These are phyloP conservation scores for Saccharomyces hybrid DNA, from an alignment of 1,139 yeast species.

Conservation along the genomic window DNA sequence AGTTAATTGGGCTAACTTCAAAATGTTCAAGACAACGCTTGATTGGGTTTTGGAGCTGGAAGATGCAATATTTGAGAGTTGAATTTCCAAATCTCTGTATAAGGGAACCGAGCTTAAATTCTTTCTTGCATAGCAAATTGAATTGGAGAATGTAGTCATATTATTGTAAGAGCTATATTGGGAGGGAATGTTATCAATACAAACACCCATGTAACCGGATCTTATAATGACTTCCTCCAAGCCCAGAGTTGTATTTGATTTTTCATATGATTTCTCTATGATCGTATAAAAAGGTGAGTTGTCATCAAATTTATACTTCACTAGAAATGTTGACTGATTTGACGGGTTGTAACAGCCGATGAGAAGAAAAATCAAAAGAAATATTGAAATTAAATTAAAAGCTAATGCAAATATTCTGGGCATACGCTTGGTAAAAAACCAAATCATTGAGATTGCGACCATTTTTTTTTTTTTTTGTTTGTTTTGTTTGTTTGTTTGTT, in stretches of 20 bases:
- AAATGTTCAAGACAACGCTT: conserved; percentile 18
- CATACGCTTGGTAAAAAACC: conserved; percentile 22
- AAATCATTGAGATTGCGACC: conserved; percentile 14
- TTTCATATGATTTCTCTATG: conserved; percentile 20
- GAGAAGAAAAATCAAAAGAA: conserved; percentile 25
- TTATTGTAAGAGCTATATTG: conserved; percentile 11
- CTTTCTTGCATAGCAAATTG: conserved; percentile 25
- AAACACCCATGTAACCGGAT: conserved; percentile 30
- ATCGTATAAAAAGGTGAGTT: conserved; percentile 24
- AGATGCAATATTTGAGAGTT: conserved; percentile 18
- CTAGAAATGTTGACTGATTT: conserved; percentile 24
- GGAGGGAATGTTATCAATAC: conserved; percentile 26
- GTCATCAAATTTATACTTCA: conserved; percentile 21
- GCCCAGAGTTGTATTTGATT: conserved; percentile 14
- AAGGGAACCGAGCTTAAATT: conserved; percentile 17
- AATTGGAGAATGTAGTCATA: conserved; percentile 4
- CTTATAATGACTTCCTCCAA: conserved; percentile 23
- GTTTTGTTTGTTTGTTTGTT: conserved; percentile 1
- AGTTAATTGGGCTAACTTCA: conserved; percentile 25
- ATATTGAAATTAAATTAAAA: conserved; percentile 24
- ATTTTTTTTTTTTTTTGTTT: conserved; percentile 4
- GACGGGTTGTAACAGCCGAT: conserved; percentile 25
- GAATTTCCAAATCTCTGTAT: conserved; percentile 22
- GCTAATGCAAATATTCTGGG: conserved; percentile 25
- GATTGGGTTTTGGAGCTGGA: conserved; percentile 11